These are phyloP conservation scores for Fusarium siculi DNA, from an alignment of 2,329 filamentous ascomycete species.

Conservation along the genomic window DNA sequence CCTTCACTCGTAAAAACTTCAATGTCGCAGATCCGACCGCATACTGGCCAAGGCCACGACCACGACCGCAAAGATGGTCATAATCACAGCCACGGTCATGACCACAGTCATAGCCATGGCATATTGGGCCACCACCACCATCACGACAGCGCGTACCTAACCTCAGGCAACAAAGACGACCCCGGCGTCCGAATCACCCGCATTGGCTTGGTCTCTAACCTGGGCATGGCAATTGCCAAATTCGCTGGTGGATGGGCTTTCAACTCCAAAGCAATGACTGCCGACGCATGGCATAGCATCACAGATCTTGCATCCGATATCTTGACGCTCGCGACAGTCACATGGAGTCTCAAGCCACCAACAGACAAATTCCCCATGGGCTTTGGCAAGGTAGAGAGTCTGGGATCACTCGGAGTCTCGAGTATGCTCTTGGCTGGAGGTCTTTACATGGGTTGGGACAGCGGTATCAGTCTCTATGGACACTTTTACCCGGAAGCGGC, in stretches of 20 bases:
- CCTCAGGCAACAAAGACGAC: slow-evolving; percentile 82
- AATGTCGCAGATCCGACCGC: slow-evolving; percentile 48
- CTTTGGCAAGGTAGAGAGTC: slow-evolving; percentile 97
- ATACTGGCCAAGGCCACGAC: slow-evolving; percentile 39
- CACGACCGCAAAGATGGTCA: slow-evolving; percentile 26
- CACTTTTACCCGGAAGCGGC: slow-evolving; percentile 78
- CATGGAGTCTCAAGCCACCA: slow-evolving; percentile 88
- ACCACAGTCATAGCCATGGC: slow-evolving; percentile 38
- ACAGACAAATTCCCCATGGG: slow-evolving; percentile 86
- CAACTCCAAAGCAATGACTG: slow-evolving; percentile 91
- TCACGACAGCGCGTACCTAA: slow-evolving; percentile 91
- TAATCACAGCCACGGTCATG: slow-evolving; percentile 41
- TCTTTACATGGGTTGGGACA: slow-evolving; percentile 89
- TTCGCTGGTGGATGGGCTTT: slow-evolving; percentile 92
- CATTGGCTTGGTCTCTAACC: slow-evolving; percentile 77
- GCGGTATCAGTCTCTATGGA: slow-evolving; percentile 72
- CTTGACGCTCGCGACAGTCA: slow-evolving; percentile 92
- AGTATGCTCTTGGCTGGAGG: slow-evolving; percentile 90
- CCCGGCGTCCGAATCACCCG: slow-evolving; percentile 73
- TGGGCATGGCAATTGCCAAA: slow-evolving; percentile 94
- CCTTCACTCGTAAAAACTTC: slow-evolving; percentile 45
- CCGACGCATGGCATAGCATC: slow-evolving; percentile 94
- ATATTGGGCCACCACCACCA: slow-evolving; percentile 74
- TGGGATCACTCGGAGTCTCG: slow-evolving; percentile 93
- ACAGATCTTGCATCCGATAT: slow-evolving; percentile 96